phyloP scores from a whole-genome alignment of 2,329 filamentous ascomycete species.

The Myriangium duriaei region DNA sequence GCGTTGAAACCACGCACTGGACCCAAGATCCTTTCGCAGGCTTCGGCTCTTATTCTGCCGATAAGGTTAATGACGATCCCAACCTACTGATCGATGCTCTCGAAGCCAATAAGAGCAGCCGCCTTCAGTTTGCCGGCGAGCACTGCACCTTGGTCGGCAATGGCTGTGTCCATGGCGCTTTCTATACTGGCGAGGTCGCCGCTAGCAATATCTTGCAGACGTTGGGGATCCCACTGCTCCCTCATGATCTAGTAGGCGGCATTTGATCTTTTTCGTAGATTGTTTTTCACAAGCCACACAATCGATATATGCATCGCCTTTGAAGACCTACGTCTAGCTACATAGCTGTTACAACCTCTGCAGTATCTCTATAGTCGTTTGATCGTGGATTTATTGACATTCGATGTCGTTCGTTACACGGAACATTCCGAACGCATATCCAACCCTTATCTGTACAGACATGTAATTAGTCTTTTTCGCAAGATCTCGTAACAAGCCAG shows the following conservation, averaged over 20 bases:
- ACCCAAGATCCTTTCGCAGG: constrained; percentile 32
- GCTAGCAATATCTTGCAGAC: constrained; percentile 27
- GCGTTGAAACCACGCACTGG: constrained; percentile 33
- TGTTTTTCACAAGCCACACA: no score
- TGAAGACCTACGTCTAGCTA: no score
- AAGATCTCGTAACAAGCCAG: no score
- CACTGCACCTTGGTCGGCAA: constrained; percentile 29
- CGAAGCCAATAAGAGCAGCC: constrained; percentile 24
- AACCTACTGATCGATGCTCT: constrained; percentile 25
- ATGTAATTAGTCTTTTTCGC: no score
- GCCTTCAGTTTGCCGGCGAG: constrained; percentile 31
- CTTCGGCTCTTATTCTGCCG: constrained; percentile 32
- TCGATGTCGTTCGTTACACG: no score
- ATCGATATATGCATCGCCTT: no score
- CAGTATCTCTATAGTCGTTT: no score
- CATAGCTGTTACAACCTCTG: no score
- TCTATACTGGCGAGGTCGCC: constrained; percentile 31
- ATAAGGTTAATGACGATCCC: constrained; percentile 33
- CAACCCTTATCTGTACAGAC: no score
- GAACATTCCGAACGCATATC: no score
- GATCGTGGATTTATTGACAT: no score
- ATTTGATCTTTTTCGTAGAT: no score
- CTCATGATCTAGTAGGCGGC: constrained; percentile 17
- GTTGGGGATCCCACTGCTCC: constrained; percentile 20
- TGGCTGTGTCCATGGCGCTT: constrained; percentile 34